Conservation (phyloP, 2,329 filamentous ascomycete genomes). For the Fusarium coffeatum region DNA sequence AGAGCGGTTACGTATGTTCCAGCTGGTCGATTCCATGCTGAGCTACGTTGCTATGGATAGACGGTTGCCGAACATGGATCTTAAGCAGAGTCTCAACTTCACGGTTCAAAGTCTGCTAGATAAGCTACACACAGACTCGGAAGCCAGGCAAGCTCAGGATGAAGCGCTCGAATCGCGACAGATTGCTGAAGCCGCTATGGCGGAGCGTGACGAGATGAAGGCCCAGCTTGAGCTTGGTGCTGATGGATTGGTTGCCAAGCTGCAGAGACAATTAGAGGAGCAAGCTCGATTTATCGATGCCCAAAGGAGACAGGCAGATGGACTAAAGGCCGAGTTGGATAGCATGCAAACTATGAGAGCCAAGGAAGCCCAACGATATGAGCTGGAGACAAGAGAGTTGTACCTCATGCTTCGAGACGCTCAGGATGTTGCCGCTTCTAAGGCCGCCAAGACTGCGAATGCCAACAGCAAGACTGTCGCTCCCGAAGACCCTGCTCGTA, state of each 20-base stretch:
- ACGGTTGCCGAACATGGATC: constrained; percentile 92
- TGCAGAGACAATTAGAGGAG: constrained; percentile 94
- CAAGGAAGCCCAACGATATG: constrained; percentile 92
- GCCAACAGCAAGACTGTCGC: constrained; percentile 62
- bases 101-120: constrained; percentile 95
- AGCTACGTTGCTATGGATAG: constrained; percentile 99
- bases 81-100: constrained; percentile 97
- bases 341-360: constrained; percentile 86
- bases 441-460: constrained; percentile 68
- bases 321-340: constrained; percentile 88
- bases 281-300: constrained; percentile 91
- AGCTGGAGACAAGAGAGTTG: constrained; percentile 93
- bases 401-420: constrained; percentile 99
- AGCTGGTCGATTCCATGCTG: constrained; percentile 98
- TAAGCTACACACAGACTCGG: constrained; percentile 95
- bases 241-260: constrained; percentile 90
- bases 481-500: constrained; percentile 76
- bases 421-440: constrained; percentile 93
- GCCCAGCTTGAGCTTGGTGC: constrained; percentile 90
- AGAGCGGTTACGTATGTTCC: constrained; percentile 93
- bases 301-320: constrained; percentile 85
- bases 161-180: constrained; percentile 91
- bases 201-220: constrained; percentile 95
- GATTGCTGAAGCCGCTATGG: constrained; percentile 94
- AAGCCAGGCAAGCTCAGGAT: constrained; percentile 91